phyloP scores from a whole-genome alignment of 805 yeast species.

The Starmerella apicola region DNA sequence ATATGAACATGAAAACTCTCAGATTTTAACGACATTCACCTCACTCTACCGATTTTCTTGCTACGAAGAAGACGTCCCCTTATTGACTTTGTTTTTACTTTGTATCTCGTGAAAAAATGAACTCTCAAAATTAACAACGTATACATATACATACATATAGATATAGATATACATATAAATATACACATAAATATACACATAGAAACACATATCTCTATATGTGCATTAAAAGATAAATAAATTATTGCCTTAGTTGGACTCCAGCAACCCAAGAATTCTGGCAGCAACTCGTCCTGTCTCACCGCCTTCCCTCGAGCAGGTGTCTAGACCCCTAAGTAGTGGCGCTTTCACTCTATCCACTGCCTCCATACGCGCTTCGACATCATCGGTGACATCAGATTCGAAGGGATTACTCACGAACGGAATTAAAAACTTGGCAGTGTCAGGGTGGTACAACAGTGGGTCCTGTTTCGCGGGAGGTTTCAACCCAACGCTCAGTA shows the following conservation, averaged over 20 bases:
- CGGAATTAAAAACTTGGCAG: slow-evolving; percentile 13
- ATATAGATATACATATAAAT: neutral
- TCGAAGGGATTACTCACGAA: slow-evolving; percentile 16
- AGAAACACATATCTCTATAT: too few species aligned
- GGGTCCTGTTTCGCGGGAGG: slow-evolving; percentile 1
- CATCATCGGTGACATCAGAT: slow-evolving; percentile 20
- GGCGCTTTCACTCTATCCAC: slow-evolving; percentile 9
- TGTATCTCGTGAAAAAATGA: too few species aligned
- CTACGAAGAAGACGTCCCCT: too few species aligned
- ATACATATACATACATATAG: too few species aligned
- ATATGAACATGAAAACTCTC: too few species aligned
- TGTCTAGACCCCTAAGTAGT: slow-evolving; percentile 7
- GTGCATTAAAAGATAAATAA: too few species aligned
- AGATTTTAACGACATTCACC: too few species aligned
- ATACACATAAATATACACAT: too few species aligned
- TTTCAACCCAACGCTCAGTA: slow-evolving; percentile 16
- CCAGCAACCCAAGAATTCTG: neutral
- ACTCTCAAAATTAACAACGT: too few species aligned
- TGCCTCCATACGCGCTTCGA: slow-evolving; percentile 19
- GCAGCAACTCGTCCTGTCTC: slow-evolving; percentile 15
- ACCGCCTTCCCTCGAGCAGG: slow-evolving; percentile 12
- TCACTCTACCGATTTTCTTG: too few species aligned
- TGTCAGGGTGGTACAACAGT: slow-evolving; percentile 14
- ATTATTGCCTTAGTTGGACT: too few species aligned
- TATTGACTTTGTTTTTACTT: too few species aligned